These are phyloP conservation scores for Fonsecaea nubica DNA, from an alignment of 2,329 filamentous ascomycete genomes.

Conservation along the genomic window DNA sequence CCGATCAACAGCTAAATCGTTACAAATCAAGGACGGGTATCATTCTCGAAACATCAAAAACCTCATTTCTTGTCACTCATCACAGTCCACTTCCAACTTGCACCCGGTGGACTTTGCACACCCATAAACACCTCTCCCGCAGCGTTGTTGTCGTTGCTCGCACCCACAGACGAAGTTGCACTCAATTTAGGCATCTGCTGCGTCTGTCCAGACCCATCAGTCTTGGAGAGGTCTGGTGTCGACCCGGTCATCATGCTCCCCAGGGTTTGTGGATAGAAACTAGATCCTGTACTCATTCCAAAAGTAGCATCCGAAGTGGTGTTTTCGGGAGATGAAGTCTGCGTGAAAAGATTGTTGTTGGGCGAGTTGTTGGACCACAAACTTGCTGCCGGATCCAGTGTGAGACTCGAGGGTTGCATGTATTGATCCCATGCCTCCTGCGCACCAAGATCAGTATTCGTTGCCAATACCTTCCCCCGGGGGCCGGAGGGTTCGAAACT, in stretches of 20 bases:
- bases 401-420: constrained; percentile 62
- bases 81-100: constrained; percentile 40
- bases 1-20: constrained; percentile 15
- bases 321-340: constrained; percentile 30
- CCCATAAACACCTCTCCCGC: constrained; percentile 42
- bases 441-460: constrained; percentile 40
- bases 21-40: constrained; percentile 22
- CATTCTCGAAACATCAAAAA: constrained; percentile 6
- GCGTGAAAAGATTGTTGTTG: constrained; percentile 35
- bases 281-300: constrained; percentile 25
- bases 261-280: constrained; percentile 29
- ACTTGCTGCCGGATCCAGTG: constrained; percentile 50
- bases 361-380: constrained; percentile 44
- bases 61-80: constrained; percentile 36
- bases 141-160: constrained; percentile 25
- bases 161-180: constrained; percentile 18
- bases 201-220: neutral
- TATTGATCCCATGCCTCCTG: constrained; percentile 74
- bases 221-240: constrained; percentile 27
- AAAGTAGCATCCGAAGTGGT: constrained; percentile 25
- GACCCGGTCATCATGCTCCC: constrained; percentile 28
- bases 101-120: constrained; percentile 35
- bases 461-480: neutral
- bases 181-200: constrained; percentile 31
- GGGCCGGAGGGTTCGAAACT: constrained; percentile 39